phyloP scores from a whole-genome alignment of 1,284 basidiomycete species.

The Ustilago trichophora region DNA sequence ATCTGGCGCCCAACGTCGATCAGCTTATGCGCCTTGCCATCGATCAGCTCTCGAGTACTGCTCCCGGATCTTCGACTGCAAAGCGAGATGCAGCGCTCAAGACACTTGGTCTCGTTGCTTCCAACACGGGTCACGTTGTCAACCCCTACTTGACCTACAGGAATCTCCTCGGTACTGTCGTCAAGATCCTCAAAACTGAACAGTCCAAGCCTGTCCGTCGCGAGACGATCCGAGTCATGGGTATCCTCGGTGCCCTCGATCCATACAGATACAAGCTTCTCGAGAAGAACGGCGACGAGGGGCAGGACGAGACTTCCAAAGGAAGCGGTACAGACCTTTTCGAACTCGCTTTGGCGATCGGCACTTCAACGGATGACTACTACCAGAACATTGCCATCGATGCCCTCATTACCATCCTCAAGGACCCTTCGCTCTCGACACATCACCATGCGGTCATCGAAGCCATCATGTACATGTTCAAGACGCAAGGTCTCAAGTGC shows the following conservation, averaged over 20 bases:
- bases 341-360: slow-evolving; percentile 70
- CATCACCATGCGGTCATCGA: slow-evolving; percentile 89
- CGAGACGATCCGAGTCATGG: slow-evolving; percentile 90
- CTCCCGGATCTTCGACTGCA: slow-evolving; percentile 46
- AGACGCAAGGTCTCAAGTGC: slow-evolving; percentile 95
- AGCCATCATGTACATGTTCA: slow-evolving; percentile 99
- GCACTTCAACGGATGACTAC: slow-evolving; percentile 79
- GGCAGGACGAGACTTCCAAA: slow-evolving; percentile 69
- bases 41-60: slow-evolving; percentile 79
- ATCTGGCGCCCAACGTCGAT: slow-evolving; percentile 82
- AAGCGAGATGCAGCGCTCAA: slow-evolving; percentile 88
- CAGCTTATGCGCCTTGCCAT: slow-evolving; percentile 91
- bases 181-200: slow-evolving; percentile 87
- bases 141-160: slow-evolving; percentile 90
- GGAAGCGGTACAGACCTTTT: slow-evolving; percentile 72
- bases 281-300: slow-evolving; percentile 80
- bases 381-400: slow-evolving; percentile 97
- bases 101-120: slow-evolving; percentile 93
- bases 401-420: slow-evolving; percentile 85
- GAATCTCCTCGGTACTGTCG: slow-evolving; percentile 84
- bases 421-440: slow-evolving; percentile 69
- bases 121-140: slow-evolving; percentile 94
- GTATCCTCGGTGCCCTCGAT: slow-evolving; percentile 96
- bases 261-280: slow-evolving; percentile 88
- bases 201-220: slow-evolving; percentile 75